These are phyloP conservation scores for Mycena rebaudengoi DNA, from an alignment of 768 basidiomycete species.

Conservation along the genomic window DNA sequence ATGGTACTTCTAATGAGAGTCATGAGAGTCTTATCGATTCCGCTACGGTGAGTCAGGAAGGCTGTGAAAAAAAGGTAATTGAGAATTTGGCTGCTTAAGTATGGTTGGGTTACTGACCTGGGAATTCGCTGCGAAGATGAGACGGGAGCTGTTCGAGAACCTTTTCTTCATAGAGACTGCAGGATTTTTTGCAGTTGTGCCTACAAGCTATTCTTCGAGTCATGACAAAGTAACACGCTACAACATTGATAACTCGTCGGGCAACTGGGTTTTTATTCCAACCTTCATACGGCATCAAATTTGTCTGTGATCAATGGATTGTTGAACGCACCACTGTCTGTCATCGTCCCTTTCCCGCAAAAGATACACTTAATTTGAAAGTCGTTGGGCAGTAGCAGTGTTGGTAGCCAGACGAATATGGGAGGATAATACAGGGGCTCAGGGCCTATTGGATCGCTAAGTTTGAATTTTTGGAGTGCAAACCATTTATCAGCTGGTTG, in stretches of 20 bases:
- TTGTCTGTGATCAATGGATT: background rate
- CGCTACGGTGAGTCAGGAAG: background rate
- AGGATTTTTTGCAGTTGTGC: background rate
- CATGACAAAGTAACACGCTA: background rate
- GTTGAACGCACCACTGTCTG: background rate
- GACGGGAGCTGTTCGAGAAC: background rate
- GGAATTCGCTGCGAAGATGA: background rate
- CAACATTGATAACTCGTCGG: background rate
- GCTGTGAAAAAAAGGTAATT: background rate
- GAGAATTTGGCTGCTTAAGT: background rate
- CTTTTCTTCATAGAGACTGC: background rate
- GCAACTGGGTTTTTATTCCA: background rate
- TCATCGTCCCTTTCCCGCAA: background rate
- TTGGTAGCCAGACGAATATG: background rate
- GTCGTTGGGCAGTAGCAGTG: background rate
- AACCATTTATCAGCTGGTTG: background rate
- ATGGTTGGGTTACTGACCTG: background rate
- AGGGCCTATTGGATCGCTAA: background rate
- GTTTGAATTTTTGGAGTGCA: background rate
- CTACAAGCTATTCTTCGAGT: background rate
- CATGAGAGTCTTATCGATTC: background rate
- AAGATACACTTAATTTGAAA: background rate
- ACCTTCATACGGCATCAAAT: background rate
- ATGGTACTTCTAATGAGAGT: background rate
- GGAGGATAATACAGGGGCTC: background rate